A percentile compares a stretch with the other conserved stretches of the same genome.
These are phyloP conservation scores for Malus hybrid DNA, from an alignment of 331 rosid genomes.

Conservation along the genomic window DNA sequence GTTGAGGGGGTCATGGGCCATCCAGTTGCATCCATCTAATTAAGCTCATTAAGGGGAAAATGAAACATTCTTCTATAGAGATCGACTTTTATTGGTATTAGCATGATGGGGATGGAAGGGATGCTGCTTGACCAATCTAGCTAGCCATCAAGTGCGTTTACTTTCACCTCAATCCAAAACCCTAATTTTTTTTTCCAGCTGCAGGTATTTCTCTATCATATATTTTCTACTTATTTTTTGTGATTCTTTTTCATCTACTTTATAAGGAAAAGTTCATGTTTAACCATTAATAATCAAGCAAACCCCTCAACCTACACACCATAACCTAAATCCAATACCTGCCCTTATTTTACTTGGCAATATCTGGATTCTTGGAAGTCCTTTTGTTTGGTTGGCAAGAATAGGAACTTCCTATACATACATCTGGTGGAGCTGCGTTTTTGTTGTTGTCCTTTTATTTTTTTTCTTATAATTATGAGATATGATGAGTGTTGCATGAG, in stretches of 20 bases:
- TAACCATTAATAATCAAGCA: conserved; percentile 44
- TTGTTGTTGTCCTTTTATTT: background rate
- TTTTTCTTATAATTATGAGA: too few species aligned
- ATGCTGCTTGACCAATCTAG: conserved; percentile 29
- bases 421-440: background rate
- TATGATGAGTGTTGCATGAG: too few species aligned
- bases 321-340: conserved; percentile 24
- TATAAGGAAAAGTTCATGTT: background rate
- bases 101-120: conserved; percentile 33
- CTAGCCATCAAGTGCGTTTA: conserved; percentile 35
- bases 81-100: conserved; percentile 31
- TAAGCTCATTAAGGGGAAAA: conserved; percentile 51
- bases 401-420: conserved; percentile 13
- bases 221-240: too few species aligned
- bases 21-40: conserved; percentile 57
- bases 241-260: background rate
- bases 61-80: conserved; percentile 50
- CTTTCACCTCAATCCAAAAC: conserved; percentile 3
- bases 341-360: conserved; percentile 23
- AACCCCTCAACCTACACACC: conserved; percentile 19
- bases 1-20: conserved; percentile 37
- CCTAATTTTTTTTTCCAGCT: too few species aligned
- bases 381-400: conserved; percentile 29
- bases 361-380: conserved; percentile 21
- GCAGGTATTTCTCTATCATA: too few species aligned